Base-by-base conservation (phyloP, 2,329 filamentous ascomycete species). In the Exophiala viscosa region DNA sequence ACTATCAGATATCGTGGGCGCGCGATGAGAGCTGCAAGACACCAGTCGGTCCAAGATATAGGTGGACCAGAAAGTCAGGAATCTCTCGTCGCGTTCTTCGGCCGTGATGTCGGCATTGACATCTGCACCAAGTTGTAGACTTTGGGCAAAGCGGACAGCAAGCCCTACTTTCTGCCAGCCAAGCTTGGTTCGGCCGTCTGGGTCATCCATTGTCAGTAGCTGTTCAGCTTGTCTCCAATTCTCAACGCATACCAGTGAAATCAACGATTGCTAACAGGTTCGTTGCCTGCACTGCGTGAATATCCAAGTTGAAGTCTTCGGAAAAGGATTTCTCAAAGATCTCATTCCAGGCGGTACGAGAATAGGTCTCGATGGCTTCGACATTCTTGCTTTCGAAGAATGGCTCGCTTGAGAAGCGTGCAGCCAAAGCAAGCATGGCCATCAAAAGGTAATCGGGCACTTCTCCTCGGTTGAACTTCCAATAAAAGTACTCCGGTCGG, bases 81-180 rank as follows among this genome's bases (percentile, higher is more conserved):
- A 59, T 15, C 55, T 55, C 38, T 68, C 65, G 43, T 68, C 66
- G 39, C 67, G 64, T 35, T 66, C 61, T 0, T 55, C 20, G 38
- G 46, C 47, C 8, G 64, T 47, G 1, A 64, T 43, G 33, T 55
- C 56, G 7, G 36, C 18, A 6, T 40, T 40, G 2, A 62, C 59
- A 14, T 67, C 65, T 3, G 41, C 54, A 59, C 65, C 66, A 7
- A 67, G 67, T 8, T 65, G 66, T 14, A 72, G 68, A 40, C 64
- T 64, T 43, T 68, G 66, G 5, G 87, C 91, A 67, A 82, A 93
- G 36, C 88, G 93, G 62, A 72, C 63, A 1, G 65, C 61, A 2
- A 66, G 45, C 2, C 64, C 64, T 9, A 67, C 62, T 36, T 72
- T 72, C 8, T 72, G 60, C 71, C 71, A 73, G 2, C 65, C 69